Conservation (phyloP, 345 rosid genomes). For the Cardamine occulta region DNA sequence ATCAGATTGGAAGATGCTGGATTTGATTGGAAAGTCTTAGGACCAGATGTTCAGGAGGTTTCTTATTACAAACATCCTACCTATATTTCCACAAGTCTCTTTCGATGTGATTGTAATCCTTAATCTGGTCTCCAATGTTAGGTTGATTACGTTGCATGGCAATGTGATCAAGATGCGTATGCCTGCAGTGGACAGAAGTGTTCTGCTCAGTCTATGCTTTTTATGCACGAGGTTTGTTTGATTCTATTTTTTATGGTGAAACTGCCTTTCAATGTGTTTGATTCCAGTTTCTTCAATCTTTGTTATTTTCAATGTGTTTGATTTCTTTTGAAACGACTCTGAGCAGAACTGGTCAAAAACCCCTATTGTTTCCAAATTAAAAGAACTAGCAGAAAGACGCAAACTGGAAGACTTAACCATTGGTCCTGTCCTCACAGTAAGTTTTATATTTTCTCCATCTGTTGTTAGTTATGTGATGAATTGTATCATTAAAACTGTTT, state of each 20-base stretch:
- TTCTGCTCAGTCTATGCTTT: slow-evolving; percentile 93
- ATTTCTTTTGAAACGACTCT: slow-evolving; percentile 7
- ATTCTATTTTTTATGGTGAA: slow-evolving; percentile 9
- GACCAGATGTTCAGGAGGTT: slow-evolving; percentile 98
- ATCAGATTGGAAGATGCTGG: slow-evolving; percentile 98
- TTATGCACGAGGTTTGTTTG: slow-evolving; percentile 86
- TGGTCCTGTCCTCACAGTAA: slow-evolving; percentile 97
- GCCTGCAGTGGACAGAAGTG: slow-evolving; percentile 99
- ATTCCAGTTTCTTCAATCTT: slow-evolving; percentile 20
- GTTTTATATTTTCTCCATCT: slow-evolving; percentile 40
- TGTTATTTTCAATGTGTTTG: slow-evolving; percentile 4
- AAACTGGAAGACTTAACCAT: slow-evolving; percentile 85
- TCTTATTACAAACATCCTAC: not conserved
- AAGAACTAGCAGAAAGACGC: slow-evolving; percentile 85
- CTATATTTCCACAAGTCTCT: not conserved
- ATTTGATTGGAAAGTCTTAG: slow-evolving; percentile 97
- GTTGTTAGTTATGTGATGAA: slow-evolving; percentile 5
- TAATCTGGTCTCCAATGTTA: slow-evolving; percentile 44
- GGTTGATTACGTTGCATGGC: slow-evolving; percentile 98
- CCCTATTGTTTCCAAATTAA: slow-evolving; percentile 65
- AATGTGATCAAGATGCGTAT: slow-evolving; percentile 97
- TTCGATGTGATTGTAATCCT: slow-evolving; percentile 6
- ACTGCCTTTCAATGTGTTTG: slow-evolving; percentile 17
- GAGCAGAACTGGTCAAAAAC: slow-evolving; percentile 81
- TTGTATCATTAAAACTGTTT: slow-evolving; percentile 5